Conservation (phyloP, 1,139 yeast species). For the Yarrowia galli region DNA sequence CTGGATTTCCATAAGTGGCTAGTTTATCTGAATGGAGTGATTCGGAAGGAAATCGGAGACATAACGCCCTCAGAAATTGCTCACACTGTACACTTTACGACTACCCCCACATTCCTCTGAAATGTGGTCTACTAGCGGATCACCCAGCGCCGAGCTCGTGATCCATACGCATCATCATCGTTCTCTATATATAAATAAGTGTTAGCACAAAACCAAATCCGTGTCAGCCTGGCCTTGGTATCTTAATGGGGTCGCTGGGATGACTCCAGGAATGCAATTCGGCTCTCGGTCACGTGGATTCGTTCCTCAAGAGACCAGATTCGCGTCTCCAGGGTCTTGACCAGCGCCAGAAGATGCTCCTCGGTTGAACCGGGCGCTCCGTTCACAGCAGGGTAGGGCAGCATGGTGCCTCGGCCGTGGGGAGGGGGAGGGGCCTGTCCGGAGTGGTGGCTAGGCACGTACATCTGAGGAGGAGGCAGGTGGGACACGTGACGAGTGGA, state of each 20-base stretch:
- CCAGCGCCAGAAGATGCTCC: constrained; percentile 43
- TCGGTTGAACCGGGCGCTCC: constrained; percentile 37
- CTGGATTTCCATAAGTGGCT: too few species aligned
- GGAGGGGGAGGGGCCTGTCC: constrained; percentile 23
- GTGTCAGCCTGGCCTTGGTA: constrained; percentile 5
- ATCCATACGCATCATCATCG: not conserved
- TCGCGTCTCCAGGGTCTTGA: constrained; percentile 47
- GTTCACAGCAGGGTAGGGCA: constrained; percentile 10
- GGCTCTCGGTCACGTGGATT: constrained; percentile 48
- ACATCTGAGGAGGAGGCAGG: constrained; percentile 32
- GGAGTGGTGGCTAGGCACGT: constrained; percentile 37
- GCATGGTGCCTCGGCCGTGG: constrained; percentile 29
- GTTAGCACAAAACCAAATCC: constrained; percentile 22
- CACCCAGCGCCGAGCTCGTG: not conserved
- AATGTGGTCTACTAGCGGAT: not conserved
- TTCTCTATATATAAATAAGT: constrained; percentile 34
- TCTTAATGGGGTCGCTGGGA: constrained; percentile 17
- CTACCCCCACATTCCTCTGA: too few species aligned
- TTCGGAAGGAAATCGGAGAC: too few species aligned
- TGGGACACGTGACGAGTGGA: constrained; percentile 31
- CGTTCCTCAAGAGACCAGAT: constrained; percentile 49
- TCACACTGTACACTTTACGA: too few species aligned
- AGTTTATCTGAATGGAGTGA: too few species aligned
- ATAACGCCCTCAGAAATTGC: too few species aligned
- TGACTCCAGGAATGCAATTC: constrained; percentile 46